phyloP scores from a whole-genome alignment of 371 early-diverging fungal genomes.

The Rhizopus delemar region DNA sequence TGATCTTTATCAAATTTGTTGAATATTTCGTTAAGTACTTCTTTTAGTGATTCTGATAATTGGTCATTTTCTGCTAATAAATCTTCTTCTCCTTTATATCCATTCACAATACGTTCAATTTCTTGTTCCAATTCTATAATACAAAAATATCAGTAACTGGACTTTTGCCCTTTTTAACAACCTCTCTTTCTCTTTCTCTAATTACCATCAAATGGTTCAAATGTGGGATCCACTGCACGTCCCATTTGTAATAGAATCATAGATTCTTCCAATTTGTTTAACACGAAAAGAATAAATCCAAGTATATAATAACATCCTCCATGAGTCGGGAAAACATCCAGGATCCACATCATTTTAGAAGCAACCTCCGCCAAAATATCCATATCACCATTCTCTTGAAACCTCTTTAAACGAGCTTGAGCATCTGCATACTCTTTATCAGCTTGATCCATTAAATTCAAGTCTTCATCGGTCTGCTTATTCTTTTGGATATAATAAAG shows the following conservation, averaged over 20 bases:
- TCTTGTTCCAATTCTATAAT: constrained; percentile 47
- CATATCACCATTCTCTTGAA: constrained; percentile 45
- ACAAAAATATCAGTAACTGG: not conserved
- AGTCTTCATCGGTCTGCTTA: constrained; percentile 32
- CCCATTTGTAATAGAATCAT: constrained; percentile 49
- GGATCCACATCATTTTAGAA: constrained; percentile 48
- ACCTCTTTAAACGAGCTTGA: constrained; percentile 39
- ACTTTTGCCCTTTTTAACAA: not conserved
- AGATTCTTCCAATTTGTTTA: constrained; percentile 55
- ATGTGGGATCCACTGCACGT: constrained; percentile 48
- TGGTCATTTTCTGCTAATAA: constrained; percentile 41
- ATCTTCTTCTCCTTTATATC: constrained; percentile 43
- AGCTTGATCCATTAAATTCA: constrained; percentile 42
- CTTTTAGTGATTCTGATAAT: constrained; percentile 36
- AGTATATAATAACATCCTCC: constrained; percentile 59
- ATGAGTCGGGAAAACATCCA: constrained; percentile 57
- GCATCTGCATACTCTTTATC: constrained; percentile 45
- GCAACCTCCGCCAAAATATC: constrained; percentile 43
- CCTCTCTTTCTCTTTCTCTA: not conserved
- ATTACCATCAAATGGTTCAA: constrained; percentile 51
- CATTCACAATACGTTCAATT: constrained; percentile 43
- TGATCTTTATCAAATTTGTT: constrained; percentile 48
- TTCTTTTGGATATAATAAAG: constrained; percentile 42
- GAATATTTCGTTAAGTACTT: constrained; percentile 47
- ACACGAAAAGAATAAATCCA: constrained; percentile 49